phyloP scores from a whole-genome alignment of 78 protist species.

The Anaeramoeba flamelloides region DNA sequence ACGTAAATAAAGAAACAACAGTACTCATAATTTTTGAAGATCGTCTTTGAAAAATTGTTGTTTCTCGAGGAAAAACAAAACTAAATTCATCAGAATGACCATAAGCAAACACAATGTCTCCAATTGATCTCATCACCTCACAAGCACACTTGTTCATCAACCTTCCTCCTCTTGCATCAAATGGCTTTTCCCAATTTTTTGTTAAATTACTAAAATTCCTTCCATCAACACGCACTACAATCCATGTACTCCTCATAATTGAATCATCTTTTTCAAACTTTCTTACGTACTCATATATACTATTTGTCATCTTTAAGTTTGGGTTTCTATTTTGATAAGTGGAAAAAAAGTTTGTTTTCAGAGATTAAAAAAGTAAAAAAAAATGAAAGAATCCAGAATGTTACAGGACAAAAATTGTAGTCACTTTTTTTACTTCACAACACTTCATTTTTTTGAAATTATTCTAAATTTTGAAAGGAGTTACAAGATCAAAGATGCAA shows the following conservation, averaged over 20 bases:
- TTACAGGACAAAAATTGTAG: too few species aligned
- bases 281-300: conserved; percentile 58
- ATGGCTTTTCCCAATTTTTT: conserved; percentile 40
- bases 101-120: conserved; percentile 49
- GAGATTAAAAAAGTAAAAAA: too few species aligned
- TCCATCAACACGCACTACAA: conserved; percentile 73
- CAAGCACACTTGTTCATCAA: conserved; percentile 55
- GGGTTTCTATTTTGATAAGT: too few species aligned
- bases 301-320: conserved; percentile 67
- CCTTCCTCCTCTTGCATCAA: conserved; percentile 39
- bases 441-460: too few species aligned
- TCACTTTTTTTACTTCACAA: too few species aligned
- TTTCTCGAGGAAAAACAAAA: background rate
- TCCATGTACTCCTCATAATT: conserved; percentile 40
- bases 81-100: conserved; percentile 68
- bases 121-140: conserved; percentile 34
- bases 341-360: too few species aligned
- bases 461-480: too few species aligned
- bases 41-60: background rate
- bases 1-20: background rate
- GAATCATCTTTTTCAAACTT: conserved; percentile 44
- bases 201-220: conserved; percentile 48
- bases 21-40: background rate
- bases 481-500: too few species aligned
- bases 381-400: too few species aligned